Evolutionary conservation across 2,329 filamentous ascomycete genomes (phyloP), one percentile per base, ranked within the genome.

Genomic region (Ceratocystis alfenasii): DNA sequence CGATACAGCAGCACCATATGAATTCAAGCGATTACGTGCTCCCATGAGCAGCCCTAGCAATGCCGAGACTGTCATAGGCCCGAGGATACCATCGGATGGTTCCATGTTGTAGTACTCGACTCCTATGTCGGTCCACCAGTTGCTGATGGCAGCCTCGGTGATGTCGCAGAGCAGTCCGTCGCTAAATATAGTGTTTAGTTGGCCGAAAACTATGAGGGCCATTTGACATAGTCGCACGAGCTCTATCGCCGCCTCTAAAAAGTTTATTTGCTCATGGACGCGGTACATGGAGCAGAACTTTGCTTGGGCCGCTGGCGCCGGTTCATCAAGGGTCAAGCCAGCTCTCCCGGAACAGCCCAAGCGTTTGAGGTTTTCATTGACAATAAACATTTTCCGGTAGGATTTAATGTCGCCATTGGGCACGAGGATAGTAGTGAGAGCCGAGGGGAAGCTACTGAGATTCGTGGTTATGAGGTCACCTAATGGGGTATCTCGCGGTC

Each of bases 121-220:
- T 1, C 94, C 94, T 68, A 96, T 87, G 71, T 96, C 90, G 1
- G 89, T 87, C 94, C 94, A 97, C 94, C 94, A 99, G 74, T 96
- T 89, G 68, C 87, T 87, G 71, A 97, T 85, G 1, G 92, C 90
- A 68, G 83, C 87, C 74, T 99, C 94, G 0, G 94, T 97, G 55
- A 94, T 81, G 76, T 99, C 94, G 74, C 94, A 99, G 2, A 99
- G 81, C 28, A 96, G 77, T 0, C 94, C 94, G 72, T 99, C 94
- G 6, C 90, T 89, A 73, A 95, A 97, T 69, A 92, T 89, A 36
- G 87, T 82, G n/a, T 89, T 87, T 5, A 97, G 78, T 73, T 92
- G 90, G 65, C 87, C 89, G 75, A 96, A 99, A 68, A 96, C 79
- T 72, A 89, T 87, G 67, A 99, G 77, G 0, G 94, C 91, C 44